A percentile compares a stretch with the other conserved stretches of the same genome.
These are phyloP conservation scores for Cladosporium velox DNA, from an alignment of 2,329 filamentous ascomycete species.

Conservation along the genomic window DNA sequence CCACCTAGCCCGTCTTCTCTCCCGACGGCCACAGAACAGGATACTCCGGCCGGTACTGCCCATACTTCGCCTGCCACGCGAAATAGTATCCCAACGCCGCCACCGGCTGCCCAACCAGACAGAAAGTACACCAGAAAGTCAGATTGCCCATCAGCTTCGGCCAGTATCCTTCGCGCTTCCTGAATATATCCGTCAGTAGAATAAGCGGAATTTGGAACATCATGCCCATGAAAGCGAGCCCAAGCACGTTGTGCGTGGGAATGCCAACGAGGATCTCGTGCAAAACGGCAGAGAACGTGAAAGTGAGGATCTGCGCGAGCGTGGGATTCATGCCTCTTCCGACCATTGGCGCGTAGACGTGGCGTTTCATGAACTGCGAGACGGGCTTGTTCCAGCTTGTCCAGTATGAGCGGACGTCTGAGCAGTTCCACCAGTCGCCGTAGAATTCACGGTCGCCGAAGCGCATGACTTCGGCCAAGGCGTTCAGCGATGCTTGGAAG, in stretches of 20 bases:
- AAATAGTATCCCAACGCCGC: slow-evolving; percentile 95
- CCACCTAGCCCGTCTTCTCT: slow-evolving; percentile 4
- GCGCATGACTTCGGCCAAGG: slow-evolving; percentile 81
- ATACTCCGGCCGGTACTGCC: slow-evolving; percentile 40
- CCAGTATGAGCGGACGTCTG: slow-evolving; percentile 86
- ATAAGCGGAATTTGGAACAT: slow-evolving; percentile 90
- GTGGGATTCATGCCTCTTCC: slow-evolving; percentile 76
- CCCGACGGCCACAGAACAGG: slow-evolving; percentile 10
- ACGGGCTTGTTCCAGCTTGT: slow-evolving; percentile 97
- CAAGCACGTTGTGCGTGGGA: slow-evolving; percentile 73
- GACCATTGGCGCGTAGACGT: slow-evolving; percentile 86
- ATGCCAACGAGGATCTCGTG: slow-evolving; percentile 93
- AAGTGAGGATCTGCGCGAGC: slow-evolving; percentile 76
- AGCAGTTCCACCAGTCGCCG: slow-evolving; percentile 96
- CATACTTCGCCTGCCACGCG: slow-evolving; percentile 97
- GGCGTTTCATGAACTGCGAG: slow-evolving; percentile 92
- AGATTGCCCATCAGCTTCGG: slow-evolving; percentile 84
- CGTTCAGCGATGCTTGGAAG: slow-evolving; percentile 91
- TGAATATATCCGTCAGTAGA: slow-evolving; percentile 72
- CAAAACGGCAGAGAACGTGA: slow-evolving; percentile 81
- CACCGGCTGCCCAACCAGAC: slow-evolving; percentile 89
- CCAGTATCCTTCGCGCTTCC: slow-evolving; percentile 73
- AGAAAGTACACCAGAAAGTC: slow-evolving; percentile 97
- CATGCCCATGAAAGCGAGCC: slow-evolving; percentile 94
- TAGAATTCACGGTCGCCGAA: slow-evolving; percentile 97